A percentile compares a stretch with the other conserved stretches of the same genome.
Conservation (phyloP, 495 filamentous ascomycete species). For the Penicillium dipodomyicola region DNA sequence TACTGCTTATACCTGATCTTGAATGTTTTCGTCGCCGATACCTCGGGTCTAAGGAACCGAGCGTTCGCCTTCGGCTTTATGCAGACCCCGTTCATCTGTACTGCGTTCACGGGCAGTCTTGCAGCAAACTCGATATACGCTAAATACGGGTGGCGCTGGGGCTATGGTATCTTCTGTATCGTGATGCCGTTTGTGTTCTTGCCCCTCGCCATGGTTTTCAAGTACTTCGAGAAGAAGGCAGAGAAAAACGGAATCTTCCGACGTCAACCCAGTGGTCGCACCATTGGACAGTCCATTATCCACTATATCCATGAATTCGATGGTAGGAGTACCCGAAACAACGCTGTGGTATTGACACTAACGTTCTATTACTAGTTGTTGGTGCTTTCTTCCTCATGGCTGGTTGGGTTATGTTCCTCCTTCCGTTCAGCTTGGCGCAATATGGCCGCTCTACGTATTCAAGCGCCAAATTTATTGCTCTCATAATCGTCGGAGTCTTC, state of each 20-base stretch:
- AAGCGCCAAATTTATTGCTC: constrained; percentile 51
- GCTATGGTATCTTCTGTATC: constrained; percentile 60
- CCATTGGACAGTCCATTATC: constrained; percentile 43
- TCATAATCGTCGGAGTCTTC: constrained; percentile 55
- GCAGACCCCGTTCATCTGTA: constrained; percentile 56
- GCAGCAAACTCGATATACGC: constrained; percentile 44
- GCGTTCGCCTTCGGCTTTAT: constrained; percentile 59
- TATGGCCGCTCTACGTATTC: constrained; percentile 50
- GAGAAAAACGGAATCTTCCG: constrained; percentile 38
- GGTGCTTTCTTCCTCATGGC: constrained; percentile 57
- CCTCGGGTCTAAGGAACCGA: constrained; percentile 59
- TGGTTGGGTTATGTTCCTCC: constrained; percentile 61
- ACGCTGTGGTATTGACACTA: background rate
- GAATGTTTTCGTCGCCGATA: constrained; percentile 63
- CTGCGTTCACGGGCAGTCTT: constrained; percentile 40
- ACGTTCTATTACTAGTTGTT: constrained; percentile 32
- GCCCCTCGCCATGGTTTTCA: constrained; percentile 52
- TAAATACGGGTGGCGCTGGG: constrained; percentile 60
- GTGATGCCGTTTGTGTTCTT: constrained; percentile 51
- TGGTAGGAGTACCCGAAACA: constrained; percentile 28
- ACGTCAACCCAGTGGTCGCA: constrained; percentile 42
- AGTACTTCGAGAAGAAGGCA: constrained; percentile 58
- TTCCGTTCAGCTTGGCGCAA: constrained; percentile 58
- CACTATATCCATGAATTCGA: constrained; percentile 64
- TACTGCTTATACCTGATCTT: constrained; percentile 57